These are phyloP conservation scores for Fusarium incarnatum DNA, from an alignment of 2,329 filamentous ascomycete genomes.

Conservation along the genomic window DNA sequence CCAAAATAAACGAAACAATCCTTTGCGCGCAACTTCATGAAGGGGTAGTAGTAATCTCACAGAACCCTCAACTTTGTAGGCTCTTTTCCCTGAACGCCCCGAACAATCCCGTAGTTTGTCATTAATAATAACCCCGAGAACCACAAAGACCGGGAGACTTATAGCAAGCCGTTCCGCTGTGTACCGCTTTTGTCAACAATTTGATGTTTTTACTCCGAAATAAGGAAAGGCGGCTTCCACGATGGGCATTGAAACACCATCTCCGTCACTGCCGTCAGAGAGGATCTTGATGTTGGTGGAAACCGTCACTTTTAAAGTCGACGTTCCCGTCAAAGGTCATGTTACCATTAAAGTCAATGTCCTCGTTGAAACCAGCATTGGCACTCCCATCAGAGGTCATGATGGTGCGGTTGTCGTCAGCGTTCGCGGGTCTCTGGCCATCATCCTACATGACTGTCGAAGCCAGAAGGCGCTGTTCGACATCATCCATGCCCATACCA, in stretches of 20 bases:
- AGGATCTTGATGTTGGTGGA: neutral
- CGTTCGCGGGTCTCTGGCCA: slow-evolving; percentile 28
- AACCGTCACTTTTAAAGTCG: neutral
- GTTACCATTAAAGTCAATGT: neutral
- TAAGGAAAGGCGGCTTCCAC: neutral
- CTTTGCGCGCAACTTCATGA: slow-evolving; percentile 46
- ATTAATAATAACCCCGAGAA: slow-evolving; percentile 43
- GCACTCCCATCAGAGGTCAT: slow-evolving; percentile 11
- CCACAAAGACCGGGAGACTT: slow-evolving; percentile 27
- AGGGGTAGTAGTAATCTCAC: slow-evolving; percentile 42
- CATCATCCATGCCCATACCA: slow-evolving; percentile 59
- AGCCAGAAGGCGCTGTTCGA: slow-evolving; percentile 58
- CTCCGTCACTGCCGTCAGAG: neutral
- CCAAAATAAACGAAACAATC: slow-evolving; percentile 29
- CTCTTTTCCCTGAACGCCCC: slow-evolving; percentile 47
- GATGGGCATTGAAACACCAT: neutral
- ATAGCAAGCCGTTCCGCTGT: slow-evolving; percentile 33
- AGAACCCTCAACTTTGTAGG: slow-evolving; percentile 44
- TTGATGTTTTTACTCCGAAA: slow-evolving; percentile 2
- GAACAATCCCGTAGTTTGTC: slow-evolving; percentile 46
- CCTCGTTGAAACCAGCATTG: neutral
- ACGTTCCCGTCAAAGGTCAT: slow-evolving; percentile 11
- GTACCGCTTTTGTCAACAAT: slow-evolving; percentile 24
- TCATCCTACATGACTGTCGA: slow-evolving; percentile 57
- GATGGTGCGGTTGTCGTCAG: slow-evolving; percentile 31